Percentiles rank a stretch among this genome's conserved stretches.
phyloP scores from a whole-genome alignment of 2,329 filamentous ascomycete genomes.

The Lizonia empirigonia region DNA sequence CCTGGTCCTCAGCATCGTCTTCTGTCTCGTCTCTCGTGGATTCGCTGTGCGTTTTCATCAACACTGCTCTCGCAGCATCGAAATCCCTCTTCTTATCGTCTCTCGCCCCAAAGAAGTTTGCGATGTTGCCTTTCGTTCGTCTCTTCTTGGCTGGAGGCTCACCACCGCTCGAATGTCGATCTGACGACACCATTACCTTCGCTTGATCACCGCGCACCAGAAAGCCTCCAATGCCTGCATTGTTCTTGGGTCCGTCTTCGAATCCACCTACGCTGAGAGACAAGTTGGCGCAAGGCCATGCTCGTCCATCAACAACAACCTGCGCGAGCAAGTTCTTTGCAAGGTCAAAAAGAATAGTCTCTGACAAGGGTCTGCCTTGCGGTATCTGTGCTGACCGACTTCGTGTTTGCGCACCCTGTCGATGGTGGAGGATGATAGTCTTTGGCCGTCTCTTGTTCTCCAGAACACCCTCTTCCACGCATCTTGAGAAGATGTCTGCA shows the following conservation, averaged over 20 bases:
- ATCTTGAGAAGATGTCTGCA: slow-evolving; percentile 85
- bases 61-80: slow-evolving; percentile 38
- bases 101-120: slow-evolving; percentile 43
- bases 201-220: slow-evolving; percentile 71
- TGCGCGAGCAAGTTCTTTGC: slow-evolving; percentile 78
- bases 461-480: slow-evolving; percentile 87
- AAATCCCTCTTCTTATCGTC: slow-evolving; percentile 43
- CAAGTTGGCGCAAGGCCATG: slow-evolving; percentile 92
- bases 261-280: slow-evolving; percentile 90
- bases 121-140: slow-evolving; percentile 44
- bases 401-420: slow-evolving; percentile 72
- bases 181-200: slow-evolving; percentile 50
- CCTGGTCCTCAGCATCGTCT: slow-evolving; percentile 24
- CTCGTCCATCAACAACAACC: slow-evolving; percentile 74
- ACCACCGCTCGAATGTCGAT: slow-evolving; percentile 15
- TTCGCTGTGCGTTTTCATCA: slow-evolving; percentile 36
- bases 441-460: slow-evolving; percentile 87
- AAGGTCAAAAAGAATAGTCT: slow-evolving; percentile 73
- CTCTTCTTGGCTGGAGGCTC: slow-evolving; percentile 40
- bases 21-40: slow-evolving; percentile 35
- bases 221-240: slow-evolving; percentile 84
- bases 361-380: slow-evolving; percentile 73
- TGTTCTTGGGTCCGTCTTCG: slow-evolving; percentile 82
- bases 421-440: slow-evolving; percentile 83
- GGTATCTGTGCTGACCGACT: slow-evolving; percentile 80